Percentiles rank a stretch among this genome's conserved stretches.
Conservation (phyloP, 2,329 filamentous ascomycete genomes). For the Stagonosporopsis chrysanthemi region DNA sequence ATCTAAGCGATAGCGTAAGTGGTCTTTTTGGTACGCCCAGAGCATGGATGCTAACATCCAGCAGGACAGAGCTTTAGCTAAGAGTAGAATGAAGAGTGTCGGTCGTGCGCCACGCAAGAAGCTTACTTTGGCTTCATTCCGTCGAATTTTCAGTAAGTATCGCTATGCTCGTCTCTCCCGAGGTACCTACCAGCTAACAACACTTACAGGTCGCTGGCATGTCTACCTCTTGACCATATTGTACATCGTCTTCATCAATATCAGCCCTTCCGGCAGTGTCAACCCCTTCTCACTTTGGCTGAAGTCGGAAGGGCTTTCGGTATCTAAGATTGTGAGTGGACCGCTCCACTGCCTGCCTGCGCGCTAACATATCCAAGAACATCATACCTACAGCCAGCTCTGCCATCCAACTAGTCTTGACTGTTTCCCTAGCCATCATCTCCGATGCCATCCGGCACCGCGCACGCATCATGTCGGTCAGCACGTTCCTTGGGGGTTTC, state of each 20-base stretch:
- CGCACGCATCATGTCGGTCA: constrained; percentile 26
- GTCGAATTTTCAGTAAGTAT: constrained; percentile 24
- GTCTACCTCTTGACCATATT: constrained; percentile 27
- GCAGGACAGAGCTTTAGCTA: constrained; percentile 23
- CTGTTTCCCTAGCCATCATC: constrained; percentile 26
- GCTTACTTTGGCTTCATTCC: constrained; percentile 23
- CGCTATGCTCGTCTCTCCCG: no score
- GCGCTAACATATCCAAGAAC: constrained; percentile 16
- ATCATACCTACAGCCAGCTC: constrained; percentile 29
- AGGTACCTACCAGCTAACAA: background rate
- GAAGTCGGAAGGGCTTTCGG: constrained; percentile 20
- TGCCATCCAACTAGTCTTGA: constrained; percentile 28
- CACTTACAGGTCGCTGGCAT: constrained; percentile 25
- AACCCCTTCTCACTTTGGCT: constrained; percentile 34
- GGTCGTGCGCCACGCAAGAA: constrained; percentile 27
- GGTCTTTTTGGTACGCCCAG: no score
- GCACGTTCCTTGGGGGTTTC: constrained; percentile 28
- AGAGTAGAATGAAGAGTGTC: constrained; percentile 24
- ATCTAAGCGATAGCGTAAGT: constrained; percentile 22
- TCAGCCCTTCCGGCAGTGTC: constrained; percentile 23
- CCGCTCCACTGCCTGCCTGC: no score
- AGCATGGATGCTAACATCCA: background rate
- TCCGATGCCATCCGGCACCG: constrained; percentile 28
- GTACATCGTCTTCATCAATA: constrained; percentile 32
- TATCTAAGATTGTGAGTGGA: constrained; percentile 24